Evolutionary conservation across 2,329 filamentous ascomycete genomes (phyloP).

Genomic region (Lecanicillium sp.): DNA sequence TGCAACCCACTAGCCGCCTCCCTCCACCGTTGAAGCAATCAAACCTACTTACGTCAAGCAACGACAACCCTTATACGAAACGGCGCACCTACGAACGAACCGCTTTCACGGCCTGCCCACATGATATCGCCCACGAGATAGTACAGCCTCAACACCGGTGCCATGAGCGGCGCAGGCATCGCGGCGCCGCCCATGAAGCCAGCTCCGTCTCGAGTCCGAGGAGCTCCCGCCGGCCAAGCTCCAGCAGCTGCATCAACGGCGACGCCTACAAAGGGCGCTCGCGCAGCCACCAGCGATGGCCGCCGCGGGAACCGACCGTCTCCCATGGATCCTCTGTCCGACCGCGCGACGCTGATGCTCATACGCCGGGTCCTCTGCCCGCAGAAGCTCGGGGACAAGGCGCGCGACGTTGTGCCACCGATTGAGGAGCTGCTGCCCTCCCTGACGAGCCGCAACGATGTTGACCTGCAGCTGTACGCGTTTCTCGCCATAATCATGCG

Average conservation of each 20-base stretch:
- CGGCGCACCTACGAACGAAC: no score
- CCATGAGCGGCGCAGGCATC: no score
- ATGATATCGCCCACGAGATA: no score
- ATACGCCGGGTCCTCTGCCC: slow-evolving; percentile 79
- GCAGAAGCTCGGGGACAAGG: slow-evolving; percentile 56
- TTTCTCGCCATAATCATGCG: slow-evolving; percentile 83
- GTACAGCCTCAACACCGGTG: no score
- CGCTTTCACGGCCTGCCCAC: no score
- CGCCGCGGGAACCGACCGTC: slow-evolving; percentile 26
- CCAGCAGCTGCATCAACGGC: not conserved
- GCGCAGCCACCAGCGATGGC: slow-evolving; percentile 13
- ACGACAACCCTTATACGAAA: no score
- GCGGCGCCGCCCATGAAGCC: no score
- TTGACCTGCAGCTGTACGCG: slow-evolving; percentile 89
- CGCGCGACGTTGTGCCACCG: slow-evolving; percentile 38
- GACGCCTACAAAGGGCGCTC: slow-evolving; percentile 15
- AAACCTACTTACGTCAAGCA: no score
- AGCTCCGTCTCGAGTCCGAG: no score
- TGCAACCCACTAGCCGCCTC: no score
- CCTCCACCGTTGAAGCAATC: no score
- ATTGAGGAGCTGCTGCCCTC: slow-evolving; percentile 82
- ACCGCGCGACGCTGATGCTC: slow-evolving; percentile 71
- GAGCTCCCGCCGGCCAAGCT: not conserved
- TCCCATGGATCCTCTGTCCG: slow-evolving; percentile 51
- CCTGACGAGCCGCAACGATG: slow-evolving; percentile 86